Base-by-base conservation (phyloP, 176 grass and related monocot genomes). In the Saccharum spontaneum region DNA sequence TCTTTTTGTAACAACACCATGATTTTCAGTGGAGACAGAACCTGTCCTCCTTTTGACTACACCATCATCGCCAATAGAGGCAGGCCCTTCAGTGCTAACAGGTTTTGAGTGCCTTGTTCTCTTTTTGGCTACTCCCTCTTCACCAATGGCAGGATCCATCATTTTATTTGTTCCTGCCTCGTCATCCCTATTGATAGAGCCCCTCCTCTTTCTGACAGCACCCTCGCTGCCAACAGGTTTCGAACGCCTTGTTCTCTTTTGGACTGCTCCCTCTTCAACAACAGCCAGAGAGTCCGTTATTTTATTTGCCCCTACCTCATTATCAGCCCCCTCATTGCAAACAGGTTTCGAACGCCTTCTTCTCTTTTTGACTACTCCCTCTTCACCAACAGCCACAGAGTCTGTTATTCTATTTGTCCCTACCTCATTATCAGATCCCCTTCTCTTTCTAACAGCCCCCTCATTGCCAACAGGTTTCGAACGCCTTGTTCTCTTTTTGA, bases 11-110 rank as follows among this genome's bases (percentile, higher is more conserved):
- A 36, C 79, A 69, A 4, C 12, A 3, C 67, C 84, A 44, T 78
- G 54, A 59, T 46, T 71, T 66, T 77, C 65, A 43, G 31, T 76
- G 81, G 78, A 76, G n/a, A 85, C 41, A 76, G 82, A 85, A 49
- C 49, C 40, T 9, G 39, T 85, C 63, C 33, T 50, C 11, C 6
- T 69, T 66, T 54, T 61, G 0, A 45, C 50, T n/a, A 30, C 11
- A 6, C 54, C 40, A 4, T 79, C 54, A 17, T 70, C 50, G 37
- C 67, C 40, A 70, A 28, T 30, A 73, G 77, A 55, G 33, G 11
- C 20, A 50, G 71, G 26, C 14, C 22, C 41, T 13, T 64, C 43
- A 7, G 54, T 31, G 39, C 10, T 34, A 73, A 30, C 28, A 80
- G 76, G 30, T 64, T 62, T 76, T 24, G 82, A 62, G 16, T 59